phyloP scores from a whole-genome alignment of 177 flowering plant genomes.

The Vitis hybrid region DNA sequence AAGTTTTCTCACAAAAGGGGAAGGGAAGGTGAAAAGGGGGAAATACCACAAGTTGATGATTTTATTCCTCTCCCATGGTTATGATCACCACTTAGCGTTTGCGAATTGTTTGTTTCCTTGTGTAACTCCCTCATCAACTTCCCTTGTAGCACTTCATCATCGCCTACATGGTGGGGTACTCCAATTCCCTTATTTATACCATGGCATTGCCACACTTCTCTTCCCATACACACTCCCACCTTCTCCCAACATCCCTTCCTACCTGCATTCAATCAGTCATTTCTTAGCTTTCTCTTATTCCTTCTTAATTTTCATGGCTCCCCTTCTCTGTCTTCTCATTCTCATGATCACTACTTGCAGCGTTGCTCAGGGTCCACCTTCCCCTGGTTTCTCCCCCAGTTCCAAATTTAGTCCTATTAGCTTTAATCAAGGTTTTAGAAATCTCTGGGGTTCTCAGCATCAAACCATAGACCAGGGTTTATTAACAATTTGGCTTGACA shows the following conservation, averaged over 20 bases:
- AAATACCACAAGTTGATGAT: background rate
- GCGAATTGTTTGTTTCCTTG: constrained; percentile 16
- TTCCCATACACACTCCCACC: constrained; percentile 4
- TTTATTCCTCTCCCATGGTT: background rate
- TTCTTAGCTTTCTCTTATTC: background rate
- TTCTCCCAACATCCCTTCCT: background rate
- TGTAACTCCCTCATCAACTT: constrained; percentile 27
- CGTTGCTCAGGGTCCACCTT: constrained; percentile 62
- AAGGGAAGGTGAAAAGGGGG: background rate
- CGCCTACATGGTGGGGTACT: constrained; percentile 10
- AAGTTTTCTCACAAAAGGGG: background rate
- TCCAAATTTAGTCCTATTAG: constrained; percentile 38
- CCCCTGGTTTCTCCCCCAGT: constrained; percentile 83
- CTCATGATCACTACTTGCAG: constrained; percentile 24
- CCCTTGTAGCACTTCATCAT: constrained; percentile 20
- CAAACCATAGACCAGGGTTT: constrained; percentile 50
- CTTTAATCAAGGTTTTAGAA: constrained; percentile 57
- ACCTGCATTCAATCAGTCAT: background rate
- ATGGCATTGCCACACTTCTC: constrained; percentile 11
- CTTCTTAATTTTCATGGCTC: constrained; percentile 30
- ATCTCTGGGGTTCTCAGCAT: constrained; percentile 90
- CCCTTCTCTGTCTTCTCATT: constrained; percentile 28
- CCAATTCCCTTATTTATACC: constrained; percentile 21
- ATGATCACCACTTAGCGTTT: background rate
- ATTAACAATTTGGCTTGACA: constrained; percentile 76